Conservation (phyloP, 176 grass and related monocot species). For the Eremochloa ophiuroides region DNA sequence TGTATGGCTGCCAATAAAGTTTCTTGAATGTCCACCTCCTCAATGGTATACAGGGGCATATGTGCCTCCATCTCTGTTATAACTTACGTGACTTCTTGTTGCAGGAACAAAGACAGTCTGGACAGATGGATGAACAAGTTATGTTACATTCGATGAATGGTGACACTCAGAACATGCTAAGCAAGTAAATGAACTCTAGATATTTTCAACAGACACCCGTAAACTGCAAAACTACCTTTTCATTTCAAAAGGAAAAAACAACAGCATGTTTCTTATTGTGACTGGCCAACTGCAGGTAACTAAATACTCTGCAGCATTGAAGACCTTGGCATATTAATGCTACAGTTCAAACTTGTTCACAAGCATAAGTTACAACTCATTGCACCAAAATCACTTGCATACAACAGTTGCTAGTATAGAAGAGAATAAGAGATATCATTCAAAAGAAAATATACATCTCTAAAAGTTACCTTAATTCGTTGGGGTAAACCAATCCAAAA, state of each 20-base stretch:
- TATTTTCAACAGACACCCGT: neutral
- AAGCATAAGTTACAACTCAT: neutral
- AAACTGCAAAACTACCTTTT: neutral
- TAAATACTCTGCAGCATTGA: neutral
- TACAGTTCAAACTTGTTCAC: constrained; percentile 1
- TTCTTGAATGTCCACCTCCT: constrained; percentile 10
- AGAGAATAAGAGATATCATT: neutral
- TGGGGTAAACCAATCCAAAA: constrained; percentile 79
- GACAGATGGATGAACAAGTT: constrained; percentile 33
- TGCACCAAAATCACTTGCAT: neutral
- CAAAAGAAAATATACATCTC: constrained; percentile 16
- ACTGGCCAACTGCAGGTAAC: neutral
- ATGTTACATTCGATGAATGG: constrained; percentile 11
- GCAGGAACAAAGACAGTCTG: constrained; percentile 48
- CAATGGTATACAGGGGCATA: constrained; percentile 42
- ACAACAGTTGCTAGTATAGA: constrained; percentile 10
- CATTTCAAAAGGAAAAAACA: constrained; percentile 5
- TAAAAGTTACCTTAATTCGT: constrained; percentile 47
- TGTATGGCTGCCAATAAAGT: neutral
- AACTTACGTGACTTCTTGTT: constrained; percentile 40
- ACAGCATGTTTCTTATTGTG: neutral
- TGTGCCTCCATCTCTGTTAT: constrained; percentile 35
- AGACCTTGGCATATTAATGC: neutral
- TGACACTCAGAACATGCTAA: neutral
- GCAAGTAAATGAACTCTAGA: constrained; percentile 1